Conservation (phyloP, 202 grass and related monocot species). For the Carex arenaria region DNA sequence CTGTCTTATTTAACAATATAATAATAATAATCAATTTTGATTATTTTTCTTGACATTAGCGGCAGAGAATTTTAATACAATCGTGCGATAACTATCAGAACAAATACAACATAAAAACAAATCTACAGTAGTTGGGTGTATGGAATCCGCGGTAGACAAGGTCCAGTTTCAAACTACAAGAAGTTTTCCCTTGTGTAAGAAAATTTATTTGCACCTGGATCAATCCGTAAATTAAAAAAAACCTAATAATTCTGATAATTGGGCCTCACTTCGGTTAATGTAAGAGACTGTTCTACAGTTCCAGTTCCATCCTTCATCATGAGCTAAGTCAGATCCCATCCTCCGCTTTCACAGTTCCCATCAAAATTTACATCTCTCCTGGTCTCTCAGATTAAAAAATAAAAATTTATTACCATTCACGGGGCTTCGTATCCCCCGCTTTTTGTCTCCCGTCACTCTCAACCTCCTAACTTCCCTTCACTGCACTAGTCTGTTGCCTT, state of each 20-base stretch:
- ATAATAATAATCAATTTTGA: no score
- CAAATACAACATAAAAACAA: not conserved
- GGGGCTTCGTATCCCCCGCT: constrained; percentile 17
- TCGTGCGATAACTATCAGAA: no score
- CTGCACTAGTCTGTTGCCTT: not conserved
- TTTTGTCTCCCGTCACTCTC: not conserved
- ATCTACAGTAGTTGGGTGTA: not conserved
- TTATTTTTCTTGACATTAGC: no score
- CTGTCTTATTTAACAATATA: not conserved
- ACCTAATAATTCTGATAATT: not conserved
- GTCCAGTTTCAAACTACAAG: not conserved
- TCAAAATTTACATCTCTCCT: constrained; percentile 19
- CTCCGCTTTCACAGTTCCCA: constrained; percentile 5
- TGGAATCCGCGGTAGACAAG: not conserved
- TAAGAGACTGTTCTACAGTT: no score
- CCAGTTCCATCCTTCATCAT: not conserved
- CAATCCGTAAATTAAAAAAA: not conserved
- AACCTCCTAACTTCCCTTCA: not conserved
- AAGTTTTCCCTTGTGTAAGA: not conserved
- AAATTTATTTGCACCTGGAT: not conserved
- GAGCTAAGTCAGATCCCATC: not conserved
- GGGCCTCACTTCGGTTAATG: not conserved
- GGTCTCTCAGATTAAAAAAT: not conserved
- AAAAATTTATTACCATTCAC: constrained; percentile 33
- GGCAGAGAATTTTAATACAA: no score